Evolutionary conservation across 441 rosid genomes (phyloP).

Genomic region (Syzygium malaccense): DNA sequence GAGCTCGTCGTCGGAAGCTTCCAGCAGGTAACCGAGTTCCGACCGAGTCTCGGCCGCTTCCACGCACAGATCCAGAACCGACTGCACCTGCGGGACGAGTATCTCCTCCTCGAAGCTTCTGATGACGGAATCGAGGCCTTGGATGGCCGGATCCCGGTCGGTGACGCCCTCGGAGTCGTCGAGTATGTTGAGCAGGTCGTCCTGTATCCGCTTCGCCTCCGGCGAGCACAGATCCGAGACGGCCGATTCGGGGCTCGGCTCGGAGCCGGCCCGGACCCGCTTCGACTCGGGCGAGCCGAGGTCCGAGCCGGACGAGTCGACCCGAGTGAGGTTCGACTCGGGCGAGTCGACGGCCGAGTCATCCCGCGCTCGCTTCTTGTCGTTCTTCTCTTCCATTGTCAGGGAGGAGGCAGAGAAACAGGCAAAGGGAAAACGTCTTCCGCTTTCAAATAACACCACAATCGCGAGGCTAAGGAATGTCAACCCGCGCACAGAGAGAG

Average conservation of each 20-base stretch:
- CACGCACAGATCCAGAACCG: background rate
- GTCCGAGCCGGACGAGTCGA: background rate
- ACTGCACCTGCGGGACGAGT: constrained; percentile 1
- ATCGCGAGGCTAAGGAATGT: background rate
- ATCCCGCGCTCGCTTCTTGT: constrained; percentile 25
- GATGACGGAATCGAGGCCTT: constrained; percentile 28
- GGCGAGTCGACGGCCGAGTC: constrained; percentile 3
- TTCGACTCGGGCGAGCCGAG: constrained; percentile 5
- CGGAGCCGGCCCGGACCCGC: background rate
- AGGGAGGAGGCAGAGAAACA: background rate
- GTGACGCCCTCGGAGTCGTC: constrained; percentile 11
- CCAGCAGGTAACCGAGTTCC: constrained; percentile 30
- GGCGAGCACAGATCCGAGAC: constrained; percentile 2
- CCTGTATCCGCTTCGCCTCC: constrained; percentile 18
- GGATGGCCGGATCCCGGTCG: constrained; percentile 15
- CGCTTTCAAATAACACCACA: background rate
- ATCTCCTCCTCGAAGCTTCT: constrained; percentile 39
- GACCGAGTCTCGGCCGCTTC: constrained; percentile 6
- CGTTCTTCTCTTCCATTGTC: constrained; percentile 13
- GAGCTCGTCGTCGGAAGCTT: constrained; percentile 40
- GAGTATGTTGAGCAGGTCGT: constrained; percentile 18
- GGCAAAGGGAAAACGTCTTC: background rate
- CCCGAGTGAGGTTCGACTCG: constrained; percentile 4
- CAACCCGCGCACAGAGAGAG: background rate
- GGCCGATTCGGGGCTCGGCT: constrained; percentile 3